These are phyloP conservation scores for Daldinia bambusicola DNA, from an alignment of 495 filamentous ascomycete species.

Conservation along the genomic window DNA sequence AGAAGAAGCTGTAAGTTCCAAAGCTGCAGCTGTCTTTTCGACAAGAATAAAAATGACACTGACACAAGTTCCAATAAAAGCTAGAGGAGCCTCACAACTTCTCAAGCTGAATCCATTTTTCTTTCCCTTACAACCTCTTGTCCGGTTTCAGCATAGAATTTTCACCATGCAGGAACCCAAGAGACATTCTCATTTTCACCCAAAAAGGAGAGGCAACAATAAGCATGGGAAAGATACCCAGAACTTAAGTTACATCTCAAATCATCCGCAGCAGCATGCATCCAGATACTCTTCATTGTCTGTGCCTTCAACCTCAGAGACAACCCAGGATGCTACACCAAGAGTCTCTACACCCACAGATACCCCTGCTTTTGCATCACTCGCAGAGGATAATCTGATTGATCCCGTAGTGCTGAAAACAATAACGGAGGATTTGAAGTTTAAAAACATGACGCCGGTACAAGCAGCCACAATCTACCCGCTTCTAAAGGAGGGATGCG, in stretches of 20 bases:
- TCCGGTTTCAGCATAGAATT: background rate
- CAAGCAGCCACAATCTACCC: slow-evolving; percentile 55
- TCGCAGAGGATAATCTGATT: slow-evolving; percentile 50
- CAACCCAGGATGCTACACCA: slow-evolving; percentile 1
- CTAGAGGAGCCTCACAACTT: background rate
- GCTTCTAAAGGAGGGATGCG: slow-evolving; percentile 48
- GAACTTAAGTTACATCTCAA: background rate
- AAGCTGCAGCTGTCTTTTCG: background rate
- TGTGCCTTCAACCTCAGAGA: slow-evolving; percentile 7
- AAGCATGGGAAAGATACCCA: background rate
- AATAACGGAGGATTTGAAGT: slow-evolving; percentile 54
- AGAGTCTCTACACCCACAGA: slow-evolving; percentile 25
- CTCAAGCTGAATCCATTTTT: slow-evolving; percentile 1
- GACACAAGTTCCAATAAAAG: slow-evolving; percentile 4
- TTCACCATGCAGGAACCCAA: slow-evolving; percentile 27
- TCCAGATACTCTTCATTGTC: background rate
- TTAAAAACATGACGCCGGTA: slow-evolving; percentile 58
- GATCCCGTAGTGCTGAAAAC: slow-evolving; percentile 51
- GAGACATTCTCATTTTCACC: slow-evolving; percentile 6
- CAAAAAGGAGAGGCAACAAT: background rate
- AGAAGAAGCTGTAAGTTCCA: background rate
- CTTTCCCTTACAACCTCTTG: background rate
- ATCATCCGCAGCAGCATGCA: background rate
- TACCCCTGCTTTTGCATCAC: slow-evolving; percentile 50
- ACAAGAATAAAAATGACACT: background rate